Evolutionary conservation across 2,329 filamentous ascomycete species (phyloP).

Genomic region (Ascochyta lentis): DNA sequence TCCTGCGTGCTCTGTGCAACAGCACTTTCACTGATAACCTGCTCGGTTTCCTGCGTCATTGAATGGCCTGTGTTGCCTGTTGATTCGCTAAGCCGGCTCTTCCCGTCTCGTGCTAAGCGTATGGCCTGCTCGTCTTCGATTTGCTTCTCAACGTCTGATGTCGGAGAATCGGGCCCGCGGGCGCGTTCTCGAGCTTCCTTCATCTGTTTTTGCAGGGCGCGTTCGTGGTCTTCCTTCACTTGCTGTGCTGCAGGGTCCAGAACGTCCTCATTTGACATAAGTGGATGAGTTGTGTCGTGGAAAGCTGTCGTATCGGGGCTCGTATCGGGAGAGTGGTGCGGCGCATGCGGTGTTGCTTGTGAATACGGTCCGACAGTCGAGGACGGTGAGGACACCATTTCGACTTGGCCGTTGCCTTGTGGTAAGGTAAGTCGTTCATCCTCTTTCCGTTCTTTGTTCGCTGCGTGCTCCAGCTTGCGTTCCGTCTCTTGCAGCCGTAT

Average conservation of each 20-base stretch:
- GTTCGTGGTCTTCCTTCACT: conserved; percentile 62
- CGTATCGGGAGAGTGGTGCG: conserved; percentile 74
- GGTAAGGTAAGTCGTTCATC: conserved; percentile 44
- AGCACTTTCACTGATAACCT: conserved; percentile 20
- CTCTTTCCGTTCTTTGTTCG: conserved; percentile 49
- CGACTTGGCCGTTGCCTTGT: conserved; percentile 30
- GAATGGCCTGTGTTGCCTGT: conserved; percentile 23
- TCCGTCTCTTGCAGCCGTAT: conserved; percentile 53
- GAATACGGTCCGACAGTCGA: conserved; percentile 75
- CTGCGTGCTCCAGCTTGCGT: conserved; percentile 46
- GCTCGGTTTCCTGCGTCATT: conserved; percentile 35
- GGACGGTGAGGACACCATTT: conserved; percentile 58
- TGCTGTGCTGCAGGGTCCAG: conserved; percentile 47
- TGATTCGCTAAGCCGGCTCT: conserved; percentile 33
- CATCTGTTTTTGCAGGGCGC: conserved; percentile 58
- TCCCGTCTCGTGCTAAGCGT: conserved; percentile 43
- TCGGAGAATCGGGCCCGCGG: conserved; percentile 54
- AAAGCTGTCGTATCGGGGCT: conserved; percentile 70
- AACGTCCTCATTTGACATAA: conserved; percentile 39
- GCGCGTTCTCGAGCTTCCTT: conserved; percentile 53
- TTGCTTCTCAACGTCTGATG: conserved; percentile 65
- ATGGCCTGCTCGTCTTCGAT: conserved; percentile 61
- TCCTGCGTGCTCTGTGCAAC: conserved; percentile 11
- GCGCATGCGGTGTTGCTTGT: conserved; percentile 72
- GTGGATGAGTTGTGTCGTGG: conserved; percentile 42